Conservation (phyloP, 2,329 filamentous ascomycete genomes). For the Periconia digitata region DNA sequence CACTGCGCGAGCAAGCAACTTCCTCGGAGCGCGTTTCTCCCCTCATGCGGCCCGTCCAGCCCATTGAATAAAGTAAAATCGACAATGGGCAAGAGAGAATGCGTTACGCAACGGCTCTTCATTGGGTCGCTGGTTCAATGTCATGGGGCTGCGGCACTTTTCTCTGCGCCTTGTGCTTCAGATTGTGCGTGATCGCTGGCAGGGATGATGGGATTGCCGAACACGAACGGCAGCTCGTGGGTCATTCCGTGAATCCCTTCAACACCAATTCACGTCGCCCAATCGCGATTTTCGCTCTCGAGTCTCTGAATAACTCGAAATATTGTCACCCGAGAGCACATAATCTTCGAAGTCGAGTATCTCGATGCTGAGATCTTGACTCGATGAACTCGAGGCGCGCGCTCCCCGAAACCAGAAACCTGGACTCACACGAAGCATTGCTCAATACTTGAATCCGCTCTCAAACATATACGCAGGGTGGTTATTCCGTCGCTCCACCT, state of each 20-base stretch:
- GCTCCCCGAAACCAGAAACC: neutral
- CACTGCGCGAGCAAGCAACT: neutral
- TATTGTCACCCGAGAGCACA: neutral
- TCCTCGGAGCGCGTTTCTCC: slow-evolving; percentile 7
- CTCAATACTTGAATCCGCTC: slow-evolving; percentile 19
- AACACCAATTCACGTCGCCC: neutral
- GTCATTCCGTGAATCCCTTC: neutral
- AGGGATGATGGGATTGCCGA: slow-evolving; percentile 11
- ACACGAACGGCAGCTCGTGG: neutral
- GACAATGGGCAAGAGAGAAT: neutral
- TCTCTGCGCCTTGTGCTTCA: slow-evolving; percentile 18
- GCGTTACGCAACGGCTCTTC: neutral
- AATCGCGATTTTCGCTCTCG: neutral
- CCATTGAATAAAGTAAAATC: slow-evolving; percentile 1
- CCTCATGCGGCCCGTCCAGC: slow-evolving; percentile 13
- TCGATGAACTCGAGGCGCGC: neutral
- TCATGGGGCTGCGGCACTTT: slow-evolving; percentile 1
- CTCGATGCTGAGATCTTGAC: no score
- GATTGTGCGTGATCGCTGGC: slow-evolving; percentile 18
- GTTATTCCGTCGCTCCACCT: neutral
- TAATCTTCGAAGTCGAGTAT: neutral
- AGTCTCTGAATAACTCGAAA: neutral
- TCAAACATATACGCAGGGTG: slow-evolving; percentile 16
- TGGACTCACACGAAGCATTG: slow-evolving; percentile 2
- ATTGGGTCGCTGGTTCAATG: slow-evolving; percentile 13